These are phyloP conservation scores for Dunaliella primolecta DNA, from an alignment of 139 green algal genomes.

Conservation along the genomic window DNA sequence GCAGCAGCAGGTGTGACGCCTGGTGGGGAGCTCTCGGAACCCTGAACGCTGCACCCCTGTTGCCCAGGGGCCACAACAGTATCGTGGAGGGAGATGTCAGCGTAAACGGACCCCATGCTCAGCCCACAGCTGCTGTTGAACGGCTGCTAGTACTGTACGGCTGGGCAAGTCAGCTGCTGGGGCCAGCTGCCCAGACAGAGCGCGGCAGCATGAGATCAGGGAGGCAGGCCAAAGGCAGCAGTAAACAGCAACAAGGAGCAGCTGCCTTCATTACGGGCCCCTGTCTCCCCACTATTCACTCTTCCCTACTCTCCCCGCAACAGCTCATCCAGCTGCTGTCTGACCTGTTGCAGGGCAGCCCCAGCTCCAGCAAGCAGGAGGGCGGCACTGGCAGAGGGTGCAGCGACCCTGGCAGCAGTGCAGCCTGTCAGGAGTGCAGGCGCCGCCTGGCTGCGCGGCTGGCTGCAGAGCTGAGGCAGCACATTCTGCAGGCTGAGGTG, in stretches of 20 bases:
- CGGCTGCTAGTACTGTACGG: neutral
- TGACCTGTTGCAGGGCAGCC: neutral
- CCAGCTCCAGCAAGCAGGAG: neutral
- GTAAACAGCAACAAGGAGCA: neutral
- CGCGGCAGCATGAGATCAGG: neutral
- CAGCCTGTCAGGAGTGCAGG: neutral
- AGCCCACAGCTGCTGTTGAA: neutral
- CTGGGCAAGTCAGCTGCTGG: neutral
- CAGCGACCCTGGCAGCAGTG: neutral
- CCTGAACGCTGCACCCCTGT: neutral
- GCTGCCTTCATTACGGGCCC: neutral
- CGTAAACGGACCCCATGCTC: neutral
- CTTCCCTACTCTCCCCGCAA: neutral
- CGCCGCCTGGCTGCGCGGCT: neutral
- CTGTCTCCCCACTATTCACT: neutral
- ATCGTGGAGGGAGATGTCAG: too few species aligned
- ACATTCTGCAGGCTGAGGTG: neutral
- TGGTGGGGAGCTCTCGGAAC: neutral
- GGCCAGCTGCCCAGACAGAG: neutral
- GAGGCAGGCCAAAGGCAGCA: neutral
- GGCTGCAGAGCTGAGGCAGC: neutral
- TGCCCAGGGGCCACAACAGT: too few species aligned
- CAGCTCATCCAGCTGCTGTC: conserved; percentile 8
- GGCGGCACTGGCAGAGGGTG: neutral
- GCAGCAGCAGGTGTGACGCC: neutral